Conservation (phyloP, 306 rosid genomes). For the Ceratonia siliqua region DNA sequence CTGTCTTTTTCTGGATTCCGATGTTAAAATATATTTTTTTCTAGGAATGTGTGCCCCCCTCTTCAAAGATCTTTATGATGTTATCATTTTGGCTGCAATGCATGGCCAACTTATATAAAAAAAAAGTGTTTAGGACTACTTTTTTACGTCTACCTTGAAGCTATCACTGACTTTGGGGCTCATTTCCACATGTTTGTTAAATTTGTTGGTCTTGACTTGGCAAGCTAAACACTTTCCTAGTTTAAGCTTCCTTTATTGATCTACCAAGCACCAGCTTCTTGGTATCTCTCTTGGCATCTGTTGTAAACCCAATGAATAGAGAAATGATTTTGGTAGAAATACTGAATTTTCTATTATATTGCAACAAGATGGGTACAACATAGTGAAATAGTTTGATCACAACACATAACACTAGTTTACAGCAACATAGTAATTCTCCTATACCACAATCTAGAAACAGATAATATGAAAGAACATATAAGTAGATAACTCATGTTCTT, state of each 20-base stretch:
- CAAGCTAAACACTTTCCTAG: not conserved
- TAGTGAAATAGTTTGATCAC: no score
- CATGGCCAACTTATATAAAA: not conserved
- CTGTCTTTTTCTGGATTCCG: constrained; percentile 6
- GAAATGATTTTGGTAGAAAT: no score
- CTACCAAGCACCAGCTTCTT: not conserved
- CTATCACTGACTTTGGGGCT: not conserved
- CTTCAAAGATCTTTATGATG: not conserved
- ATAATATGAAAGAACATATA: no score
- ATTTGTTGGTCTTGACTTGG: constrained; percentile 21
- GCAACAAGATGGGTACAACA: no score
- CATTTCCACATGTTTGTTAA: not conserved
- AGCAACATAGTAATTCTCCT: no score
- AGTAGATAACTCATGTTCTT: no score
- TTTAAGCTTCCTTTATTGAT: constrained; percentile 1
- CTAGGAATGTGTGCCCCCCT: not conserved
- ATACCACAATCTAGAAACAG: no score
- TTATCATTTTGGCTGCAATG: constrained; percentile 9
- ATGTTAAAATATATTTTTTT: not conserved
- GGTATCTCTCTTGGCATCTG: constrained; percentile 11
- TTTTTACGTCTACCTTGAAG: not conserved
- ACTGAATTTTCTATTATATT: no score
- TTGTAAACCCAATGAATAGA: no score
- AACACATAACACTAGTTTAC: no score
- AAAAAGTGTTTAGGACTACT: not conserved